Evolutionary conservation across 2,329 filamentous ascomycete genomes (phyloP), one percentile per base, ranked within the genome.

Genomic region (Stagonosporopsis tanaceti): DNA sequence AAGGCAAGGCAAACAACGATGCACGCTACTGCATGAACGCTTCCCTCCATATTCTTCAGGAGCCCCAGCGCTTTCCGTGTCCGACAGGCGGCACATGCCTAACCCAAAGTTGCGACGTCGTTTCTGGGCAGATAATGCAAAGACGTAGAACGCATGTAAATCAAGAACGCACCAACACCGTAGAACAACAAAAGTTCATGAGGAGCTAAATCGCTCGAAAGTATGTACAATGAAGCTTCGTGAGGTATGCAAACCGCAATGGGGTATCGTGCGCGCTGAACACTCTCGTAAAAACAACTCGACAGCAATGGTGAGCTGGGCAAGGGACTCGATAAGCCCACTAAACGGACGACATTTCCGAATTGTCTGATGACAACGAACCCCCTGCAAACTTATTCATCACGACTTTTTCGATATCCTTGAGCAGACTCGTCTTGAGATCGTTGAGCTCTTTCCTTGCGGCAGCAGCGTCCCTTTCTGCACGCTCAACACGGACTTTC

Each of bases 331-430:
- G 17, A 24, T n/a, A 14, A 1, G 22, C n/a, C 24, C 6, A 6
- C 27, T 53, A 57, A 34, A 40, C 20, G 30, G 39, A 27, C 14
- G 48, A 57, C 39, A 46, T 37, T 20, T 57, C 54, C 39, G 54
- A 57, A 17, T 22, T 53, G 9, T 57, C 45, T 17, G 54, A 52
- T 5, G 54, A 48, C 44, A 52, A 28, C 20, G 54, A 47, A 7
- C 50, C 54, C 42, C 44, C 54, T 12, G 54, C 48, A 4, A 57
- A 57, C n/a, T 53, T 57, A 20, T 59, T 61, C 55, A 51, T 61
- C 2, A 53, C 35, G 7, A 58, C 39, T n/a, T 48, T 45, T 4
- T 53, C 47, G 2, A 55, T 50, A 12, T 61, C 48, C 14, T 55
- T 52, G 12, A 48, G 35, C 6, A 59, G 22, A 27, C 47, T 54